phyloP scores from a whole-genome alignment of 352 stramenopile species.

The Globisporangium middletonii region DNA sequence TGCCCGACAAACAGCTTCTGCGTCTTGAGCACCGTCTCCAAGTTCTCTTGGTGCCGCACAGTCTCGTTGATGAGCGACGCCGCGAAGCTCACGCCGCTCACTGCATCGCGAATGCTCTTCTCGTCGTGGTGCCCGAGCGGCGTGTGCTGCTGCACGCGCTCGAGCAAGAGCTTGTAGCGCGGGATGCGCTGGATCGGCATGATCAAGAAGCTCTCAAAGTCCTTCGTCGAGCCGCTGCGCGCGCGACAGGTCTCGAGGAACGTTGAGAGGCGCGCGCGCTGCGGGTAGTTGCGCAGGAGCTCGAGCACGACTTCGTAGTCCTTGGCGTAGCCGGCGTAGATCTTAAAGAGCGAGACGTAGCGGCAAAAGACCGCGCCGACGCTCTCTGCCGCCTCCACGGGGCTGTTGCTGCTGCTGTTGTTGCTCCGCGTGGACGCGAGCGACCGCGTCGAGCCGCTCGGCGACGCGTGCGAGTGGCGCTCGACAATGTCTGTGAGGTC shows the following conservation, averaged over 20 bases:
- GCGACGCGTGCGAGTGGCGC: slow-evolving; percentile 13
- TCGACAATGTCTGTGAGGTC: slow-evolving; percentile 62
- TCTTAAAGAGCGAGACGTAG: slow-evolving; percentile 78
- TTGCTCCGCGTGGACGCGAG: background rate
- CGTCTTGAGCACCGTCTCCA: slow-evolving; percentile 70
- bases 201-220: slow-evolving; percentile 86
- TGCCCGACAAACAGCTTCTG: slow-evolving; percentile 74
- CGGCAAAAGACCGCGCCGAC: slow-evolving; percentile 77
- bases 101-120: slow-evolving; percentile 50
- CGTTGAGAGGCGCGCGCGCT: slow-evolving; percentile 30
- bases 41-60: slow-evolving; percentile 75
- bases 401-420: slow-evolving; percentile 17
- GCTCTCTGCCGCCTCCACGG: slow-evolving; percentile 26
- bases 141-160: slow-evolving; percentile 75
- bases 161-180: slow-evolving; percentile 86
- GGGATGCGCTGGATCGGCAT: slow-evolving; percentile 91
- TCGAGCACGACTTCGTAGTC: slow-evolving; percentile 74
- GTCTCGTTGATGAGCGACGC: slow-evolving; percentile 83
- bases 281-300: slow-evolving; percentile 49
- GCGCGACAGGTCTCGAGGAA: slow-evolving; percentile 56
- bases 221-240: slow-evolving; percentile 47
- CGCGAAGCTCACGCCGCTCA: slow-evolving; percentile 46
- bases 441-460: background rate
- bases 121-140: slow-evolving; percentile 47
- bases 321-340: slow-evolving; percentile 80